Evolutionary conservation across 495 filamentous ascomycete genomes (phyloP).

Genomic region (Hypoxylon fuscum): DNA sequence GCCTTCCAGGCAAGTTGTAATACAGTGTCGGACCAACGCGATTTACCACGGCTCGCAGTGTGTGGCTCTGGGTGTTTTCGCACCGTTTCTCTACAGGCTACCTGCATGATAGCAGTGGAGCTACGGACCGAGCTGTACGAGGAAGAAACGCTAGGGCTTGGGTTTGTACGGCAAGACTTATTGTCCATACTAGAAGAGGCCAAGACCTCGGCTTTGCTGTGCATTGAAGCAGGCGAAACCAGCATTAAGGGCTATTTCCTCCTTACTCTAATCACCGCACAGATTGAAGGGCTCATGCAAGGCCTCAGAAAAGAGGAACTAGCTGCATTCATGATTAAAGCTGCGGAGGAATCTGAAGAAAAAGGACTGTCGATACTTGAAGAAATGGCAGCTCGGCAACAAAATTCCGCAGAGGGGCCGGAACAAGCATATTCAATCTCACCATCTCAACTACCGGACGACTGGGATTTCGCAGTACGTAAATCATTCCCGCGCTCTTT

Average conservation of each 20-base stretch:
- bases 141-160: slow-evolving; percentile 57
- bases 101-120: slow-evolving; percentile 58
- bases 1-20: slow-evolving; percentile 31
- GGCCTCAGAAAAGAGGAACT: slow-evolving; percentile 42
- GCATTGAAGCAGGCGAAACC: slow-evolving; percentile 62
- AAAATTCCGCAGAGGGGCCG: slow-evolving; percentile 17
- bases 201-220: slow-evolving; percentile 52
- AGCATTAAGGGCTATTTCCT: slow-evolving; percentile 66
- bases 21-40: slow-evolving; percentile 35
- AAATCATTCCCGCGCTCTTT: too few species aligned
- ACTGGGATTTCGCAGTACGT: slow-evolving; percentile 40
- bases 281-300: slow-evolving; percentile 53
- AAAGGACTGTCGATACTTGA: slow-evolving; percentile 54
- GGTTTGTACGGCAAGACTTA: slow-evolving; percentile 55
- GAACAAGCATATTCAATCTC: slow-evolving; percentile 10
- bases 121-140: slow-evolving; percentile 58
- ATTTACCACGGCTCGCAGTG: slow-evolving; percentile 53
- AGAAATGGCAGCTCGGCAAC: slow-evolving; percentile 33
- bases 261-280: slow-evolving; percentile 51
- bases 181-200: slow-evolving; percentile 57
- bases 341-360: slow-evolving; percentile 36
- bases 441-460: slow-evolving; percentile 20
- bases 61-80: slow-evolving; percentile 61
- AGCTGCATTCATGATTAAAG: slow-evolving; percentile 38
- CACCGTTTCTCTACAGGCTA: slow-evolving; percentile 52